phyloP scores from a whole-genome alignment of 352 stramenopile species.

The Phytopythium kandeliae region DNA sequence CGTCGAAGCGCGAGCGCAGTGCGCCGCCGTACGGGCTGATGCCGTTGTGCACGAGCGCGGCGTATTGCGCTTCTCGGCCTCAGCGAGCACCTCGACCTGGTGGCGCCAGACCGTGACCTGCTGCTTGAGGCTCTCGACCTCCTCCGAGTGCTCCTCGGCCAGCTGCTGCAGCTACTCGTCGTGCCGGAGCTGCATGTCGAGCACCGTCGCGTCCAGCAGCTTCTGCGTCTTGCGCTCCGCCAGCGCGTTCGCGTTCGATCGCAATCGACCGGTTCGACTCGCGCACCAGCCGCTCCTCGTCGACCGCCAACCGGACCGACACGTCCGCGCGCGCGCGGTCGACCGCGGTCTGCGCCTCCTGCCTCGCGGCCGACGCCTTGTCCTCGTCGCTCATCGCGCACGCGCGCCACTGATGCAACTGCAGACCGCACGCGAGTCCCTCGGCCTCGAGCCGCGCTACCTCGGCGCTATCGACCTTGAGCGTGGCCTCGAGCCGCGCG shows the following conservation, averaged over 20 bases:
- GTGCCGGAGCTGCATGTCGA: conserved; percentile 42
- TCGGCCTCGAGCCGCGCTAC: conserved; percentile 42
- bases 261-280: too few species aligned
- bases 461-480: conserved; percentile 27
- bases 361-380: conserved; percentile 22
- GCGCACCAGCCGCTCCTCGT: too few species aligned
- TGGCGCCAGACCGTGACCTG: conserved; percentile 80
- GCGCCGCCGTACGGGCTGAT: too few species aligned
- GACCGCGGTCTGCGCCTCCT: conserved; percentile 36
- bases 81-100: conserved; percentile 78
- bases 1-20: too few species aligned
- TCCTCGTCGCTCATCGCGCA: conserved; percentile 32
- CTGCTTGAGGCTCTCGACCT: conserved; percentile 75
- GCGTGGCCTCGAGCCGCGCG: conserved; percentile 16
- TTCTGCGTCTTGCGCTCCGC: conserved; percentile 51
- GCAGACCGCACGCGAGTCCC: conserved; percentile 22
- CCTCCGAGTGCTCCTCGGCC: too few species aligned
- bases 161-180: too few species aligned
- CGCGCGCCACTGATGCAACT: conserved; percentile 28
- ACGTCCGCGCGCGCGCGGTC: conserved; percentile 42
- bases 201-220: conserved; percentile 41
- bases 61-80: conserved; percentile 79
- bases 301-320: conserved; percentile 39
- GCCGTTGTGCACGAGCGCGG: conserved; percentile 53
- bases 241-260: conserved; percentile 39